Evolutionary conservation across 305 asterid genomes (phyloP).

Genomic region (Fraxinus nigra): DNA sequence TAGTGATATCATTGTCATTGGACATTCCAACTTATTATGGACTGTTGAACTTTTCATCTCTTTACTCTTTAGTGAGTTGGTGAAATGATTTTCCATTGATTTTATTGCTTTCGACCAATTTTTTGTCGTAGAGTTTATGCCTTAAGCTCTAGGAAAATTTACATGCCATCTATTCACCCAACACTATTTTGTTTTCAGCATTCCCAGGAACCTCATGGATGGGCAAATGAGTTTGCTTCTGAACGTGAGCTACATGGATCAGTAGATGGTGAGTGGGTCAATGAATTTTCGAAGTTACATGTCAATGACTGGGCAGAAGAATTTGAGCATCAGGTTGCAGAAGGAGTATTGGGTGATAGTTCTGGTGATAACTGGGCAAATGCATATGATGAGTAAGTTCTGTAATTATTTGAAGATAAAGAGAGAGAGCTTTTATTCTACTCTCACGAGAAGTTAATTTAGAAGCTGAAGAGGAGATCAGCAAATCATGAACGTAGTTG

Average conservation of each 20-base stretch:
- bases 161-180: background rate
- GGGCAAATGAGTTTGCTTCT: conserved; percentile 87
- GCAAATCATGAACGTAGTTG: background rate
- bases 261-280: conserved; percentile 77
- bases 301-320: conserved; percentile 96
- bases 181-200: conserved; percentile 46
- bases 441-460: background rate
- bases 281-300: conserved; percentile 86
- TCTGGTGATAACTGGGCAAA: conserved; percentile 89
- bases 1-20: conserved; percentile 1
- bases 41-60: conserved; percentile 13
- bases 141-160: background rate
- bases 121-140: conserved; percentile 5
- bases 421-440: conserved; percentile 3
- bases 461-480: background rate
- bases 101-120: conserved; percentile 7
- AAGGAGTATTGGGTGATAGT: conserved; percentile 72
- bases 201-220: conserved; percentile 73
- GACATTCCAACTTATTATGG: conserved; percentile 3
- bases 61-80: background rate
- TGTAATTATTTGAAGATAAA: conserved; percentile 5
- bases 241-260: conserved; percentile 55
- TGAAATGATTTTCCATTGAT: conserved; percentile 8
- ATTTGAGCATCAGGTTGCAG: conserved; percentile 90
- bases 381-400: conserved; percentile 94